phyloP scores from a whole-genome alignment of 345 rosid genomes.

The Acer yangbiense region DNA sequence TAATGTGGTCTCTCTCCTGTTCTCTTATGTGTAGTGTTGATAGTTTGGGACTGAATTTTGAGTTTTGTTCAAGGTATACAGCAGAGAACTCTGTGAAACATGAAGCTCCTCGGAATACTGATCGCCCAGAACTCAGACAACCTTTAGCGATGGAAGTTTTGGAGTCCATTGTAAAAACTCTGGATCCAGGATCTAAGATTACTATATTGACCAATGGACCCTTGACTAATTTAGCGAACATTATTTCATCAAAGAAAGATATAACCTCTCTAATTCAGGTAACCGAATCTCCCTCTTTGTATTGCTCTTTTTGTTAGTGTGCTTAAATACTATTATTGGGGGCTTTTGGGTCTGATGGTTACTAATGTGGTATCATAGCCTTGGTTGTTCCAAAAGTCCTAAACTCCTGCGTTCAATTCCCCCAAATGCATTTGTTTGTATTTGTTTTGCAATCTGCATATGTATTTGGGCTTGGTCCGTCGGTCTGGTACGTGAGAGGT shows the following conservation, averaged over 20 bases:
- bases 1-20: neutral
- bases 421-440: no score
- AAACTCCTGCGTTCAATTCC: no score
- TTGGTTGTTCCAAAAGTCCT: no score
- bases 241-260: constrained; percentile 44
- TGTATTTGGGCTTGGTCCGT: no score
- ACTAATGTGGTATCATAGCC: no score
- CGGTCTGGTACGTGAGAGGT: no score
- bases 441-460: no score
- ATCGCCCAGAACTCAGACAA: constrained; percentile 71
- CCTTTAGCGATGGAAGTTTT: constrained; percentile 75
- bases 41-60: constrained; percentile 10
- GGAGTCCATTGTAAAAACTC: constrained; percentile 43
- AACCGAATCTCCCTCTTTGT: constrained; percentile 4
- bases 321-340: no score
- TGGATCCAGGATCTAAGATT: constrained; percentile 52
- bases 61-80: constrained; percentile 53
- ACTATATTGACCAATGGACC: constrained; percentile 83
- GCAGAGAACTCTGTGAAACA: constrained; percentile 62
- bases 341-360: no score
- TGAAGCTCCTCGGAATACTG: constrained; percentile 80
- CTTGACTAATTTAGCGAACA: constrained; percentile 71
- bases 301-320: neutral
- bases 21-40: neutral
- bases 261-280: constrained; percentile 61